These are phyloP conservation scores for Penicillium waksmanii DNA, from an alignment of 495 filamentous ascomycete genomes.

Conservation along the genomic window DNA sequence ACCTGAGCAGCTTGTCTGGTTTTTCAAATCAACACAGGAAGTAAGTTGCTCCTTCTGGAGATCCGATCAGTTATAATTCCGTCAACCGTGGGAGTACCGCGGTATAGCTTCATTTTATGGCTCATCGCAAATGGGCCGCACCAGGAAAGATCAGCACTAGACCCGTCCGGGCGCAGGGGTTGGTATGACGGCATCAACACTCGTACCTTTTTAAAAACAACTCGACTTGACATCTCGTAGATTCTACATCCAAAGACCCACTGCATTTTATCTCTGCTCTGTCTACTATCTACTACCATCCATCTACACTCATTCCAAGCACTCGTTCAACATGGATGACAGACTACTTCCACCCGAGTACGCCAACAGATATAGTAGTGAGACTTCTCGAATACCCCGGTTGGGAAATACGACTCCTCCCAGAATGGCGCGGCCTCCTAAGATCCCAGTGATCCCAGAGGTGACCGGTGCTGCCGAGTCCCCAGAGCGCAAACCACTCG, in stretches of 20 bases:
- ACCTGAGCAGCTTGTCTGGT: too few species aligned
- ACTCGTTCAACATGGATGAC: slow-evolving; percentile 24
- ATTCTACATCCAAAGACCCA: neutral
- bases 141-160: slow-evolving; percentile 14
- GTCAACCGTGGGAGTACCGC: neutral
- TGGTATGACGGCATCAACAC: slow-evolving; percentile 18
- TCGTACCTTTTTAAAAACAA: slow-evolving; percentile 8
- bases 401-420: slow-evolving; percentile 21
- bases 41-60: neutral
- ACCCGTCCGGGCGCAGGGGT: slow-evolving; percentile 12
- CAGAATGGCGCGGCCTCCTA: slow-evolving; percentile 18
- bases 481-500: neutral
- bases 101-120: neutral
- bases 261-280: neutral
- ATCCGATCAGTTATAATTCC: neutral
- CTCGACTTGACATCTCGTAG: neutral
- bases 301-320: neutral
- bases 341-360: slow-evolving; percentile 24
- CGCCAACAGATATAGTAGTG: slow-evolving; percentile 28
- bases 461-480: slow-evolving; percentile 1
- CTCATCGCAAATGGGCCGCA: slow-evolving; percentile 12
- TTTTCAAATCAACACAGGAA: too few species aligned
- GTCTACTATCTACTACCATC: neutral
- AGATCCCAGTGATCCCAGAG: neutral
- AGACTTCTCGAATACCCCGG: slow-evolving; percentile 24